Evolutionary conservation across 2,329 filamentous ascomycete species (phyloP).

Genomic region (Coleophoma crateriformis): DNA sequence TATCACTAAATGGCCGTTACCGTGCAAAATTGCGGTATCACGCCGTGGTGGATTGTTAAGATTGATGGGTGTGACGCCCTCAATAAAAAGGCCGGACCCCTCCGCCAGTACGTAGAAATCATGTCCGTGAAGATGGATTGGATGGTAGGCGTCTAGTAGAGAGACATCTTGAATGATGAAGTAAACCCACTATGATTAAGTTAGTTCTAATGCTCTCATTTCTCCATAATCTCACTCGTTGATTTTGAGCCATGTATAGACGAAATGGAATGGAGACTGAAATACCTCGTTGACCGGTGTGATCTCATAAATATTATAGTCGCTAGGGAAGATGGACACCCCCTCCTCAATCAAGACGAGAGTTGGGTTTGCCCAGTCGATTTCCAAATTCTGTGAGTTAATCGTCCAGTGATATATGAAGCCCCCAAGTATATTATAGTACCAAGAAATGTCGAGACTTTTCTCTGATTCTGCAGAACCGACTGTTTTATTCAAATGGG

Average conservation of each 20-base stretch:
- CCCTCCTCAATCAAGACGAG: slow-evolving; percentile 30
- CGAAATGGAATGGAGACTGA: slow-evolving; percentile 4
- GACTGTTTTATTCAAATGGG: slow-evolving; percentile 1
- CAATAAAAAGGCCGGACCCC: slow-evolving; percentile 30
- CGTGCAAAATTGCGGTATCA: slow-evolving; percentile 38
- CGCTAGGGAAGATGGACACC: slow-evolving; percentile 40
- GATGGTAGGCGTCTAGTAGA: slow-evolving; percentile 37
- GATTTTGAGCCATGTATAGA: too few species aligned
- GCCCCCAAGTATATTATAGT: slow-evolving; percentile 28
- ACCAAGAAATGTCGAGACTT: slow-evolving; percentile 37
- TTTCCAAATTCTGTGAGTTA: not conserved
- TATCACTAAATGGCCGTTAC: not conserved
- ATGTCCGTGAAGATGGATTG: slow-evolving; percentile 41
- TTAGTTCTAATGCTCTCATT: too few species aligned
- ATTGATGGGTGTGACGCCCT: slow-evolving; percentile 20
- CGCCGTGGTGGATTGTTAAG: slow-evolving; percentile 40
- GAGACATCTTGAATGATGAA: slow-evolving; percentile 45
- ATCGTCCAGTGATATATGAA: not conserved
- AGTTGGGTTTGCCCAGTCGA: not conserved
- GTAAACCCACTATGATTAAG: slow-evolving; percentile 3
- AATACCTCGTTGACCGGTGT: slow-evolving; percentile 1
- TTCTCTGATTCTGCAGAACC: not conserved
- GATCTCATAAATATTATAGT: slow-evolving; percentile 43
- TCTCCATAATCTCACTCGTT: too few species aligned
- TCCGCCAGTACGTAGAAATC: slow-evolving; percentile 37